Percentiles rank a stretch among this genome's conserved stretches.
Evolutionary conservation across 176 grass and related monocot species (phyloP).

Genomic region (Rhynchospora pubera): DNA sequence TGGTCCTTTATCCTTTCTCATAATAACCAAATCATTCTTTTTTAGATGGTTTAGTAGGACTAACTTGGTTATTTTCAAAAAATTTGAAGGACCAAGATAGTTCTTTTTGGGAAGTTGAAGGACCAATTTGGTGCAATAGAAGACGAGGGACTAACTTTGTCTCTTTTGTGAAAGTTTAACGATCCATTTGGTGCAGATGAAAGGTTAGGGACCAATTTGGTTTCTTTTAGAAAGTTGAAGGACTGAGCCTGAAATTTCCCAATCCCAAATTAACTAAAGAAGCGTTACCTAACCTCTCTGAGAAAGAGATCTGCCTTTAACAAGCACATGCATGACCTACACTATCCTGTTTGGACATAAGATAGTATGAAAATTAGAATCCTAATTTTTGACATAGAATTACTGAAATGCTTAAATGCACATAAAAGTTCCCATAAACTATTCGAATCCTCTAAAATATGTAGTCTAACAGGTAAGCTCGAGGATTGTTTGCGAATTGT

Average conservation of each 20-base stretch:
- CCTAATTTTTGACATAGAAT: background rate
- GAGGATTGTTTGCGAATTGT: slow-evolving; percentile 83
- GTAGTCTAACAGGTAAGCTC: slow-evolving; percentile 34
- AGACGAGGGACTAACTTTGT: background rate
- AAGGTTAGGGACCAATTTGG: background rate
- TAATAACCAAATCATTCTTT: background rate
- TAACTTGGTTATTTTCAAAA: background rate
- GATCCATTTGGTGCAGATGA: background rate
- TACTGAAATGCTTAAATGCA: background rate
- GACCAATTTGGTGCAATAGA: background rate
- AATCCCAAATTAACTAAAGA: background rate
- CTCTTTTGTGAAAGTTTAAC: background rate
- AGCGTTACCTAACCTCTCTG: background rate
- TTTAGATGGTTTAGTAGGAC: background rate
- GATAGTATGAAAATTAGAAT: background rate
- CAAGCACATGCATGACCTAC: background rate
- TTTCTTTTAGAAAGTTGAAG: background rate
- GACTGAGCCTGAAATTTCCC: background rate
- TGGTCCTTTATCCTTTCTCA: background rate
- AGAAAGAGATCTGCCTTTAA: background rate
- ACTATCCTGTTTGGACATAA: background rate
- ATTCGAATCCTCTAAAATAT: background rate
- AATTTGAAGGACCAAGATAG: background rate
- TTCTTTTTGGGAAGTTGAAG: background rate
- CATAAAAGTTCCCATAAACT: background rate